These are phyloP conservation scores for Imleria badia DNA, from an alignment of 768 basidiomycete species.

Conservation along the genomic window DNA sequence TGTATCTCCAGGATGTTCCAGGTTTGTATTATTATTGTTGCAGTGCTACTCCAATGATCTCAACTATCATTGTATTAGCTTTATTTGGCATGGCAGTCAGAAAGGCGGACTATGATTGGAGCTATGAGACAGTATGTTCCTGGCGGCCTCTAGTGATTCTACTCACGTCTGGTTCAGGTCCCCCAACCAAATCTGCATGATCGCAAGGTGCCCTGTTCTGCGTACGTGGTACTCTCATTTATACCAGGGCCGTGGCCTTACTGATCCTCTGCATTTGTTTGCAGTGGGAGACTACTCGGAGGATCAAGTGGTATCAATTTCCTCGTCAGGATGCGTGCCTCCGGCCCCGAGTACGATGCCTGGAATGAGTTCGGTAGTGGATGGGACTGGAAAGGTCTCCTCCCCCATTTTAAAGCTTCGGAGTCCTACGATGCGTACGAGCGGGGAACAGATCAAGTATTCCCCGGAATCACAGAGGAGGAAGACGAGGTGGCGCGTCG, in stretches of 20 bases:
- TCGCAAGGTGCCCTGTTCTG: not conserved
- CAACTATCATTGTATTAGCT: not conserved
- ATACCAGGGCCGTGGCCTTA: no score
- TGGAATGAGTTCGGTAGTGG: conserved; percentile 18
- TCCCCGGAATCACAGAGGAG: conserved; percentile 9
- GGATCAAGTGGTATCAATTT: conserved; percentile 21
- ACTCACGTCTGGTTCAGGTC: conserved; percentile 4
- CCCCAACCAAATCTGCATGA: conserved; percentile 11
- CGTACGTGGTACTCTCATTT: not conserved
- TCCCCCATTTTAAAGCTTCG: conserved; percentile 15
- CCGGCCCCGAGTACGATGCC: conserved; percentile 17
- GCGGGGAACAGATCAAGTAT: conserved; percentile 14
- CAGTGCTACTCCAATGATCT: not conserved
- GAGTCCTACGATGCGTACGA: conserved; percentile 8
- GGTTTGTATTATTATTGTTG: conserved; percentile 14
- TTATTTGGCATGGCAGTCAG: not conserved
- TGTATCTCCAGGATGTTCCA: conserved; percentile 13
- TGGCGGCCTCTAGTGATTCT: not conserved
- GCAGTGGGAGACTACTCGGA: conserved; percentile 19
- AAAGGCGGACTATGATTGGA: conserved; percentile 17
- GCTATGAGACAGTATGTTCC: conserved; percentile 14
- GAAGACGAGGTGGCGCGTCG: conserved; percentile 11
- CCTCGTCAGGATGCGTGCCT: conserved; percentile 21
- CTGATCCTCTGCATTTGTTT: not conserved
- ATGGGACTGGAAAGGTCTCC: conserved; percentile 17